Percentiles rank a stretch among this genome's conserved stretches.
Conservation (phyloP, 1,139 yeast species). For the Zhuliangozyma blackwelliae region DNA sequence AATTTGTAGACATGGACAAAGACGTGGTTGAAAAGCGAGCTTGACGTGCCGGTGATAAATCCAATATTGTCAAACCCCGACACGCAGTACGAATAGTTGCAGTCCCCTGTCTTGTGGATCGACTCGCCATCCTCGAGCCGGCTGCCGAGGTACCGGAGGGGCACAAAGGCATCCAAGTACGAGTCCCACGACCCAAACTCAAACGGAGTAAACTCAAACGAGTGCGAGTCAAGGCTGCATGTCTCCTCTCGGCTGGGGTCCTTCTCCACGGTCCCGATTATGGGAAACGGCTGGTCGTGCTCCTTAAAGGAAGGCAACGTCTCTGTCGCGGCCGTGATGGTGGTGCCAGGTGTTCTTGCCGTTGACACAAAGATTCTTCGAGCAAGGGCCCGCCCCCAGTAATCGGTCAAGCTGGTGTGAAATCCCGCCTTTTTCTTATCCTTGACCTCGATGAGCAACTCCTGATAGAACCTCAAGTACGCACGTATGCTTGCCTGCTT, state of each 20-base stretch:
- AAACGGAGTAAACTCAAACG: constrained; percentile 57
- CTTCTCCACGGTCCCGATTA: constrained; percentile 33
- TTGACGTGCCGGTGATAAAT: constrained; percentile 67
- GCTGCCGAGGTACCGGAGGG: constrained; percentile 54
- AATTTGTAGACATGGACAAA: constrained; percentile 44
- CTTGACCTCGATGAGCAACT: constrained; percentile 49
- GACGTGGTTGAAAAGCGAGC: constrained; percentile 62
- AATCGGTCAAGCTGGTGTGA: constrained; percentile 58
- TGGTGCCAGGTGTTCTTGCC: constrained; percentile 33
- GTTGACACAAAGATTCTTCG: constrained; percentile 38
- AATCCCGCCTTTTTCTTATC: constrained; percentile 51
- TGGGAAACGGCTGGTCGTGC: constrained; percentile 40
- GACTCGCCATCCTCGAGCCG: constrained; percentile 29
- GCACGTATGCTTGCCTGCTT: constrained; percentile 17
- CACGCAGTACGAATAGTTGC: constrained; percentile 39
- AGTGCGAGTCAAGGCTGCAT: constrained; percentile 24
- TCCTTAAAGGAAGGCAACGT: constrained; percentile 15
- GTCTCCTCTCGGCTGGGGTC: constrained; percentile 18
- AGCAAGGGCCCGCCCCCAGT: constrained; percentile 63
- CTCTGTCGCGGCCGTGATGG: constrained; percentile 19
- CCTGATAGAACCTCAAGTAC: constrained; percentile 42
- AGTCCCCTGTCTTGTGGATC: constrained; percentile 11
- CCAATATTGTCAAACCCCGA: constrained; percentile 69
- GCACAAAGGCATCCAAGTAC: constrained; percentile 46
- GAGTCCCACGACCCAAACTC: constrained; percentile 72